Conservation (phyloP, 202 grass and related monocot species). For the Setaria italica region DNA sequence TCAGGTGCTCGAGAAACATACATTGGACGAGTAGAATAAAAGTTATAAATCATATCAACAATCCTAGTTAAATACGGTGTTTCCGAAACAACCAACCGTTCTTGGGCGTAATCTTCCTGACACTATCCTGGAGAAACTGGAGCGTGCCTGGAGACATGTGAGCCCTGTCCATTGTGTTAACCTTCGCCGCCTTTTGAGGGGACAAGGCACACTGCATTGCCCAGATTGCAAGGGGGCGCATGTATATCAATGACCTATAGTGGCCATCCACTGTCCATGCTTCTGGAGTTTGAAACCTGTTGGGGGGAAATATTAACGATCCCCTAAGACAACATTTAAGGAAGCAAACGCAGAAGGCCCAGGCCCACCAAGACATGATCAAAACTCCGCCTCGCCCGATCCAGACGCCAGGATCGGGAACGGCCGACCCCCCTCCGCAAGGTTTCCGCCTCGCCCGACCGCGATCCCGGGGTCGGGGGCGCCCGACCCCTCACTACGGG, state of each 20-base stretch:
- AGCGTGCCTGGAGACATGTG: constrained; percentile 50
- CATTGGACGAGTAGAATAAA: not conserved
- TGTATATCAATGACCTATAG: constrained; percentile 91
- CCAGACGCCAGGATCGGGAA: too few relatives aligned
- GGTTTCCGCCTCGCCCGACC: too few relatives aligned
- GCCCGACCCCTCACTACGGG: too few relatives aligned
- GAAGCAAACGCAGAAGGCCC: too few relatives aligned
- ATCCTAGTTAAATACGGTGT: constrained; percentile 53
- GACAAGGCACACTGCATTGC: constrained; percentile 83
- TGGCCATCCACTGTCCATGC: constrained; percentile 92
- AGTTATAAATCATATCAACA: constrained; percentile 48
- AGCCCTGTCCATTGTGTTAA: constrained; percentile 91
- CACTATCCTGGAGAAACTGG: constrained; percentile 64
- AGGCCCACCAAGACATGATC: too few relatives aligned
- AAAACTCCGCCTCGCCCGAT: too few relatives aligned
- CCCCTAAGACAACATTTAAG: too few relatives aligned
- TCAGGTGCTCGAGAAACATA: not conserved
- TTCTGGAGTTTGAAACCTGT: constrained; percentile 96
- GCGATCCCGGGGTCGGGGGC: too few relatives aligned
- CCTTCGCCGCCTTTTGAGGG: constrained; percentile 71
- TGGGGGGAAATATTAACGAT: too few relatives aligned
- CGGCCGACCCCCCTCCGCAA: too few relatives aligned
- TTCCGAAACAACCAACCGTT: constrained; percentile 62
- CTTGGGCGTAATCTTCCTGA: constrained; percentile 76
- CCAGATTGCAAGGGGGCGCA: constrained; percentile 95